Evolutionary conservation across 768 basidiomycete species (phyloP), one percentile per base, ranked within the genome.

Genomic region (Mycena galopus): DNA sequence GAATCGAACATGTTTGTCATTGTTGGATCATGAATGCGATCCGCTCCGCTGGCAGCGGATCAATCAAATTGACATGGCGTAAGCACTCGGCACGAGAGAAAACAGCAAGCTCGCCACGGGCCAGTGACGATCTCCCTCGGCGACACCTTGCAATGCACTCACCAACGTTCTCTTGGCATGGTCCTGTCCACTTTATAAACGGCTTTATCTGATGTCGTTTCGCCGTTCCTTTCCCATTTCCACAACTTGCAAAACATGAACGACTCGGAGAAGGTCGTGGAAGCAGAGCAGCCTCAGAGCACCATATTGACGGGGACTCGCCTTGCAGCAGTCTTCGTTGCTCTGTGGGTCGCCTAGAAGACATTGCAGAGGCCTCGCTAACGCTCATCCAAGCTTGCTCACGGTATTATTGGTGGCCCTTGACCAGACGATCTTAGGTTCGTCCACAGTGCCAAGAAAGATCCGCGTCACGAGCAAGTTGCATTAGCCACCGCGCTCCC

Each of bases 351-450:
- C 21, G 27, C 21, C 23, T 12, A 21, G 16, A 3, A 6, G 4
- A 3, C 19, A 7, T 12, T 25, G 7, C 11, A 23, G 39, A 8
- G 10, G 4, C 4, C 30, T 4, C 2, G 29, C 29, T 32, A 50
- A 67, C 23, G 1, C 21, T 21, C 14, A 14, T n/a, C 0, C 16
- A 5, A 65, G 57, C 1, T 30, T 72, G 6, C 39, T 72, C 4
- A 1, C 58, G 8, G 25, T 67, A 30, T 44, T 72, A 25, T 37
- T 72, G 27, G 59, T 72, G 3, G 65, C 71, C 12, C 35, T 72
- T 58, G 71, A 72, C 35, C 58, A 57, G 25, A 66, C 71, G 14
- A 66, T 66, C 25, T 25, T 66, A 25, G 71, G 66, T 59, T 47
- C 29, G 56, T 67, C 25, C 21, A 35, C n/a, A n/a, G 2, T 23